Evolutionary conservation across 129 eudicot species (phyloP), one percentile per base, ranked within the genome.

Genomic region (Pittosporum tobira): DNA sequence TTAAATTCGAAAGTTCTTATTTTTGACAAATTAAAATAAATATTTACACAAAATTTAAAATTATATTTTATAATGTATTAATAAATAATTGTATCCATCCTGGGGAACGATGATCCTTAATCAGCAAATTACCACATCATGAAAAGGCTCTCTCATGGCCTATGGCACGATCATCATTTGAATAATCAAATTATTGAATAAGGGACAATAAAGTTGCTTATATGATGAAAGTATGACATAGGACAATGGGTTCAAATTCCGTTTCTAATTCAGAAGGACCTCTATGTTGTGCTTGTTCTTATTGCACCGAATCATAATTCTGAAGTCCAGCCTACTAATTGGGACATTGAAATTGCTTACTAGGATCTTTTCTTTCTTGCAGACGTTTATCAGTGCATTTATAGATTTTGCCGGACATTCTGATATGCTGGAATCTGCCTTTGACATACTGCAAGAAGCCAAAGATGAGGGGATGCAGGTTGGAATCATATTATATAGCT

Each of bases 321-420:
- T n/a, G n/a, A n/a, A n/a, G n/a, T n/a, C n/a, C 9, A 21, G 28
- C 7, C 40, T 61, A 10, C 28, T 5, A 25, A 23, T 20, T 62
- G 23, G 27, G 29, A 34, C 23, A 48, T 19, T 55, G 48, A 19
- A n/a, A 56, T 22, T 51, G 6, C 59, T 56, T 54, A 57, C 50
- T 57, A 59, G 2, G 44, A 53, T 62, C 16, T 68, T 20, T 36
- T 56, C 50, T 27, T 56, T 58, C n/a, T 13, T 79, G 63, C 87
- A 93, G 99, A 84, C 76, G 83, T 84, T 93, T 71, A 76, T 93
- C 69, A 93, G 99, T 67, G 84, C 96, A 67, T 65, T 87, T 75
- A 81, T 87, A 76, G 96, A 93, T 77, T 96, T 87, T 24, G 99
- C 96, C 23, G 99, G 99, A 59, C 96, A 93, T 75, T 84, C 94